Percentiles rank a stretch among this genome's conserved stretches.
These are phyloP conservation scores for Larix kaempferi DNA, from an alignment of 75 land plant genomes.

Conservation along the genomic window DNA sequence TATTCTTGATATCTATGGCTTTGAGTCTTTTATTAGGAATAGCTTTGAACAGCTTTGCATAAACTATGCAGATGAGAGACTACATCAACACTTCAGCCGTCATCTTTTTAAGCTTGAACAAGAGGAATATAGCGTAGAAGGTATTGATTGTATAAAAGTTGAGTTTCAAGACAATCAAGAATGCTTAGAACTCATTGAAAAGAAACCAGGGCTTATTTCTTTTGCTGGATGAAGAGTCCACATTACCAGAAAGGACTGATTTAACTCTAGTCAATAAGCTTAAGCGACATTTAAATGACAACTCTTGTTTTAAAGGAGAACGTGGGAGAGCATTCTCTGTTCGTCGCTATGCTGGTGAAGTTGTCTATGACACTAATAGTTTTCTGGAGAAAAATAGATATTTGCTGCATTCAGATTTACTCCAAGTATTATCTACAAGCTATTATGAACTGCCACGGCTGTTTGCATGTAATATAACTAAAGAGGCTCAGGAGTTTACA, in stretches of 20 bases:
- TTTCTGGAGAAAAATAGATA: constrained; percentile 96
- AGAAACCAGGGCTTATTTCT: constrained; percentile 65
- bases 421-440: constrained; percentile 81
- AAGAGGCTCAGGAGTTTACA: constrained; percentile 44
- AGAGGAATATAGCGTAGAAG: no score
- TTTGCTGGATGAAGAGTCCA: constrained; percentile 93
- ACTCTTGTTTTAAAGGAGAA: constrained; percentile 82
- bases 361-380: constrained; percentile 80
- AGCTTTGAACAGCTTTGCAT: no score
- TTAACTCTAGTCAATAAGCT: constrained; percentile 82
- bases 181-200: no score
- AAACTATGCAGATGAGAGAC: no score
- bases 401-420: constrained; percentile 74
- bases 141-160: no score
- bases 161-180: no score
- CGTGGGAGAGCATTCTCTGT: constrained; percentile 70
- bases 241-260: constrained; percentile 86
- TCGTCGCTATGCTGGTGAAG: constrained; percentile 93
- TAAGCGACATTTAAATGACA: constrained; percentile 69
- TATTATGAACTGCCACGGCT: constrained; percentile 55
- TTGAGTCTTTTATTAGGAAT: no score
- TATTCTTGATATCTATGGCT: no score
- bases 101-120: no score
- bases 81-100: no score
- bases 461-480: constrained; percentile 68